Base-by-base conservation (phyloP, 2,329 filamentous ascomycete genomes). In the Aspergillus fumigatus region DNA sequence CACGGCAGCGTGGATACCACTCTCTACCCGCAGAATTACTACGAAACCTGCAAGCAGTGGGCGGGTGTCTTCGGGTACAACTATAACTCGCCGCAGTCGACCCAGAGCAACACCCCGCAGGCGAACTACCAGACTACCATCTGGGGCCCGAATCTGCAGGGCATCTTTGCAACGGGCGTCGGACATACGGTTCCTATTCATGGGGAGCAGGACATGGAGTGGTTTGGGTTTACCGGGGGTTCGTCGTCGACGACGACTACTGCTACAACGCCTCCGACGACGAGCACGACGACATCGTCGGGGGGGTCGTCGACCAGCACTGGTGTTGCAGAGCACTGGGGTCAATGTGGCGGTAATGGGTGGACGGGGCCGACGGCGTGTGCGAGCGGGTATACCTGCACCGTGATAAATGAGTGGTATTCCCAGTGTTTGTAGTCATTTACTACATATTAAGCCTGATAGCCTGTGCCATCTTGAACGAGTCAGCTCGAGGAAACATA, bases 41-140 rank as follows among this genome's bases (percentile, higher is more conserved):
- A 82, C 41, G 83, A 86, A 73, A 79, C 79, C 52, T 78, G 82
- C 65, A 83, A 84, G 74, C 75, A 83, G 70, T 83, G 81, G 80
- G 76, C 79, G 0, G 77, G 74, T 19, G 76, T 84, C 1, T 77
- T 81, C 53, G 80, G 79, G 5, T 65, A 67, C 41, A 50, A 61
- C 29, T 65, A 64, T 48, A 52, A 56, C 17, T 27, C 56, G 8
- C 66, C 66, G 3, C 35, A 58, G 47, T 32, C 51, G 26, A 54
- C 55, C 1, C 48, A 62, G 48, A 7, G 43, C 7, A 56, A 64
- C 48, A 60, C 56, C 1, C 65, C 64, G 0, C 25, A 66, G 54
- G 49, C 57, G 2, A 52, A 59, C 25, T 68, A 64, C 49, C 55
- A 57, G 9, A 67, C 62, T 1, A 67, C 64, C 1, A 59, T 55